Base-by-base conservation (phyloP, 805 yeast species). In the Wickerhamomyces canadensis region DNA sequence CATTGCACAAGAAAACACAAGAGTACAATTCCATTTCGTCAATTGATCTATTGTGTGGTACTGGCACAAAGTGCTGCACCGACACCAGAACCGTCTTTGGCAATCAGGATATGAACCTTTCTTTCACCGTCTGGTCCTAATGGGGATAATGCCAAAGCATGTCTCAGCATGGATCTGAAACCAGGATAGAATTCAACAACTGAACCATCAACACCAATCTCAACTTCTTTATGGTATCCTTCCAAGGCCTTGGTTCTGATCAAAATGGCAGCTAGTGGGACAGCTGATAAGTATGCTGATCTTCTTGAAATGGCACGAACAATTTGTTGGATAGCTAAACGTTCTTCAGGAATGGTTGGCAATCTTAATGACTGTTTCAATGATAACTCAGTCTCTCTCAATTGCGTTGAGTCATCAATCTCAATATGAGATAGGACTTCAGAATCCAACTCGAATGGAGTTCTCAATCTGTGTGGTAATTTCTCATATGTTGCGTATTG, bases 31-130 rank as follows among this genome's bases (percentile, higher is more conserved):
- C n/a, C n/a, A n/a, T n/a, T n/a, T n/a, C n/a, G n/a, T n/a, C n/a
- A n/a, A n/a, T n/a, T n/a, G n/a, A n/a, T n/a, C n/a, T n/a, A 12
- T 14, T 31, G 4, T 21, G 27, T 29, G 16, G 42, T 43, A 24
- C 41, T 36, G 14, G 57, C 97, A 66, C 96, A 86, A 43, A 91
- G 68, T 2, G 98, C 98, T 32, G 97, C 98, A 47, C 98, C 98
- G 31, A 89, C 96, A 42, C 96, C 96, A 40, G 95, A 82, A 33
- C 98, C 98, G 55, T 93, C 98, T 60, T 86, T 85, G 22, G 97
- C 93, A 48, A 89, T 80, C 45, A 78, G 78, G 43, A 91, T 65
- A 49, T 78, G 82, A 32, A 87, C 67, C 53, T 84, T 78, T 61
- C 86, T 77, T 51, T 78, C 86, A 42, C 81, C 78, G 33, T 84